Evolutionary conservation across 2,329 filamentous ascomycete species (phyloP), one percentile per base, ranked within the genome.

Genomic region (Incumbomyces lentus): DNA sequence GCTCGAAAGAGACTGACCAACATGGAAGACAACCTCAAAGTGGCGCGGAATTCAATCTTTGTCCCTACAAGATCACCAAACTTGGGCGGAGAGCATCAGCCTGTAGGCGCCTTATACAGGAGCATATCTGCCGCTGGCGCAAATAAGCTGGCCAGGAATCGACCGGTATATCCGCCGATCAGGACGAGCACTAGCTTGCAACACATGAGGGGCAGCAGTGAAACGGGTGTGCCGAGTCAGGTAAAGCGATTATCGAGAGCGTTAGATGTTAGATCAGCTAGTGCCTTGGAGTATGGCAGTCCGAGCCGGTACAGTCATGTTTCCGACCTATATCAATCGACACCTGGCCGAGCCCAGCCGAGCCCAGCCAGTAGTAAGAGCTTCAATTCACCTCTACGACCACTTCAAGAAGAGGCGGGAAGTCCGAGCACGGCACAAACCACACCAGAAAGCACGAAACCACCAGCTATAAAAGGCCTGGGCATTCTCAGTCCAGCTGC

Each of bases 1-100:
- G 90, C 90, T 29, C 95, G 95, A 68, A 82, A 81, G 62, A 76
- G 88, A 56, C 72, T 96, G 51, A 92, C 86, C 60, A 84, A 86
- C 29, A 95, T 95, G 88, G 90, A 95, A 66, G 87, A 84, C 32
- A 95, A 95, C 57, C 71, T 95, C 16, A 82, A 76, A 48, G 82
- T 86, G 50, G 89, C 87, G 26, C 78, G 86, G 57, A 79, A 76
- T 52, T 82, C 82, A 8, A 71, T 76, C 38, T 67, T 70, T 30
- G 69, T 69, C 6, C 71, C 74, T 7, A 70, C 71, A 11, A 59
- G 66, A 6, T 72, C 70, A 41, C 68, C 69, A 44, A 66, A 70
- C 10, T 68, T 70, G 8, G 49, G 62, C 38, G 65, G 64, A 43
- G 52, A 59, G n/a, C 62, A 62, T 32, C 62, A 67, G 47, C 65